These are phyloP conservation scores for Trichoderma semiorbis DNA, from an alignment of 2,329 filamentous ascomycete species.

Conservation along the genomic window DNA sequence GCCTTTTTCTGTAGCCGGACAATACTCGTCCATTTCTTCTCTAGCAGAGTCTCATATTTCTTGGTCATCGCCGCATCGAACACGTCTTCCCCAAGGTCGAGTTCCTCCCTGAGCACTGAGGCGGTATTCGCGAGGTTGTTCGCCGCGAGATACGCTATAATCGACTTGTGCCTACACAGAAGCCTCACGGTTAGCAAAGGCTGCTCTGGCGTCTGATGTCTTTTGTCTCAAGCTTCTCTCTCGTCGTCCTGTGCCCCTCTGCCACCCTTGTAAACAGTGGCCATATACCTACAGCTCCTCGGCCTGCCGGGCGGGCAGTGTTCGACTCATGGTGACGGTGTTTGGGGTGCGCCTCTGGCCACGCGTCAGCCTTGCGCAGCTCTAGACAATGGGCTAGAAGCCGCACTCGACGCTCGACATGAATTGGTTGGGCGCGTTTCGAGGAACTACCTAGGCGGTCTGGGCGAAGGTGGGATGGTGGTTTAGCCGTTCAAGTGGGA, in stretches of 20 bases:
- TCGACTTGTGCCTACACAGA: slow-evolving; percentile 74
- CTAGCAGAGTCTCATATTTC: slow-evolving; percentile 89
- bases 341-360: slow-evolving; percentile 19
- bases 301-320: slow-evolving; percentile 75
- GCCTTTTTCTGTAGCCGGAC: slow-evolving; percentile 93
- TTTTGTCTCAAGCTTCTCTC: neutral
- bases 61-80: slow-evolving; percentile 82
- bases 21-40: slow-evolving; percentile 98
- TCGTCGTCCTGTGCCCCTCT: neutral
- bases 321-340: slow-evolving; percentile 59
- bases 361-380: slow-evolving; percentile 19
- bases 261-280: slow-evolving; percentile 15
- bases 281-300: slow-evolving; percentile 72
- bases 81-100: slow-evolving; percentile 63
- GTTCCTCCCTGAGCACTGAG: slow-evolving; percentile 69
- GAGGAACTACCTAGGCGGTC: slow-evolving; percentile 16
- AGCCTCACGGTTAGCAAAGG: slow-evolving; percentile 12
- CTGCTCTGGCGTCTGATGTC: neutral
- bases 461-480: slow-evolving; percentile 18
- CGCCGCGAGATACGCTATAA: slow-evolving; percentile 81
- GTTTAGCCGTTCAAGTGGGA: slow-evolving; percentile 12
- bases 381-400: slow-evolving; percentile 19
- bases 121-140: slow-evolving; percentile 69
- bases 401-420: slow-evolving; percentile 19
- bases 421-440: slow-evolving; percentile 18